A percentile compares a stretch with the other conserved stretches of the same genome.
Conservation (phyloP, 345 rosid genomes). For the Hevea brasiliensis region DNA sequence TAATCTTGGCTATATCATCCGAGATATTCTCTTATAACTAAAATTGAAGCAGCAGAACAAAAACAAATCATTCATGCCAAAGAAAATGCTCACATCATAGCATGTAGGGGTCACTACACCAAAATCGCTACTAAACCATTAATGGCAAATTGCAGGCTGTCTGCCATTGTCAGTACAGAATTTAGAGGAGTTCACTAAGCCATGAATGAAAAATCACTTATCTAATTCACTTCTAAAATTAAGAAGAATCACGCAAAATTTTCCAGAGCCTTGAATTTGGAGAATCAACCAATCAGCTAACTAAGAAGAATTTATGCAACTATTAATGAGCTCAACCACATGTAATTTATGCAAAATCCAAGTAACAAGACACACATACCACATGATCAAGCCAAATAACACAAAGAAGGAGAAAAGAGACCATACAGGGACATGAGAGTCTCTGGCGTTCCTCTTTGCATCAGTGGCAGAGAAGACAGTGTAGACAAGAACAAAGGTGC, state of each 20-base stretch:
- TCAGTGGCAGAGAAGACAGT: slow-evolving; percentile 34
- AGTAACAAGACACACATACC: background rate
- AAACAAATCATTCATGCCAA: background rate
- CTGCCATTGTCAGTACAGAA: background rate
- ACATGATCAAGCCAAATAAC: background rate
- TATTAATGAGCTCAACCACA: background rate
- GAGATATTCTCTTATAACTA: background rate
- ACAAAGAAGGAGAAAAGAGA: background rate
- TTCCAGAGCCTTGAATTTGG: background rate
- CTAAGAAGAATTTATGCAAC: background rate
- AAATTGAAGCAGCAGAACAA: background rate
- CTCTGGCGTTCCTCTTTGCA: slow-evolving; percentile 32
- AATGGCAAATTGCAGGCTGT: background rate
- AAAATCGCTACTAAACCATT: too few species aligned
- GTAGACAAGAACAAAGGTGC: slow-evolving; percentile 30
- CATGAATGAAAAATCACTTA: background rate
- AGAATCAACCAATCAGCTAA: background rate
- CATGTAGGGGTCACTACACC: too few species aligned
- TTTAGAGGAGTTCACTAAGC: background rate
- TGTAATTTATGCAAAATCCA: background rate
- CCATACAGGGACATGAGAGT: slow-evolving; percentile 36
- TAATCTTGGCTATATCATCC: too few species aligned
- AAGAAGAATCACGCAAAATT: background rate
- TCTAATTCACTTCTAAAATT: background rate
- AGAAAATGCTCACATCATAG: too few species aligned